A percentile compares a stretch with the other conserved stretches of the same genome.
Evolutionary conservation across 805 yeast genomes (phyloP).

Genomic region (Metschnikowia amazonensis): DNA sequence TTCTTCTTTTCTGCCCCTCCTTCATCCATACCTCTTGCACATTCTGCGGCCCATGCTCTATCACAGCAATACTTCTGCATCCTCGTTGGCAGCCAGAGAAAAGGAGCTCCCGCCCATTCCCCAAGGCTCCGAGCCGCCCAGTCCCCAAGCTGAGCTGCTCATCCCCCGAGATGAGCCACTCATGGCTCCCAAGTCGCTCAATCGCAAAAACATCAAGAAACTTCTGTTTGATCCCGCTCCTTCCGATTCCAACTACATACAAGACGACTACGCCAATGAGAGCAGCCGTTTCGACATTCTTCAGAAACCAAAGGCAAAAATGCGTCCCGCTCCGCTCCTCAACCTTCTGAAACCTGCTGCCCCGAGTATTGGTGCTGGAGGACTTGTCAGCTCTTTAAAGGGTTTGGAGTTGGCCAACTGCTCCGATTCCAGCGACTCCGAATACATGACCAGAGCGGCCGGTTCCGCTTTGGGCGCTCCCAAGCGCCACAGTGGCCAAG

Average conservation of each 20-base stretch:
- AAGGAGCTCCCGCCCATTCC: constrained; percentile 42
- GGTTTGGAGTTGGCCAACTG: constrained; percentile 8
- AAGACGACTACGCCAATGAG: constrained; percentile 7
- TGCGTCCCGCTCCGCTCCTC: constrained; percentile 31
- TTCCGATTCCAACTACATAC: neutral
- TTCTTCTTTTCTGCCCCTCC: no score
- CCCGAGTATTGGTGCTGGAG: neutral
- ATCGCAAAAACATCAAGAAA: constrained; percentile 39
- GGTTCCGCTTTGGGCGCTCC: constrained; percentile 5
- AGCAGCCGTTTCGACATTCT: constrained; percentile 11
- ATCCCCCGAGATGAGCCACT: constrained; percentile 18
- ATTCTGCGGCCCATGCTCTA: constrained; percentile 1
- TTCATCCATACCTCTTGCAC: no score
- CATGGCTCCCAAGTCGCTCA: constrained; percentile 33
- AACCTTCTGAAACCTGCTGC: constrained; percentile 16
- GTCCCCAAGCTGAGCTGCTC: constrained; percentile 3
- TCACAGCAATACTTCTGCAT: neutral
- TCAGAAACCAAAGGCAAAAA: constrained; percentile 19
- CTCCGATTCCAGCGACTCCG: neutral
- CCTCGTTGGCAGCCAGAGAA: constrained; percentile 25
- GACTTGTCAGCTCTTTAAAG: constrained; percentile 7
- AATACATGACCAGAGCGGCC: constrained; percentile 1
- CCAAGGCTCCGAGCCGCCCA: constrained; percentile 2
- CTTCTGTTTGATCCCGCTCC: constrained; percentile 18
- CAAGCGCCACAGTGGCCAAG: constrained; percentile 1